These are phyloP conservation scores for Chaetoscypha palmicola DNA, from an alignment of 2,329 filamentous ascomycete species.

Conservation along the genomic window DNA sequence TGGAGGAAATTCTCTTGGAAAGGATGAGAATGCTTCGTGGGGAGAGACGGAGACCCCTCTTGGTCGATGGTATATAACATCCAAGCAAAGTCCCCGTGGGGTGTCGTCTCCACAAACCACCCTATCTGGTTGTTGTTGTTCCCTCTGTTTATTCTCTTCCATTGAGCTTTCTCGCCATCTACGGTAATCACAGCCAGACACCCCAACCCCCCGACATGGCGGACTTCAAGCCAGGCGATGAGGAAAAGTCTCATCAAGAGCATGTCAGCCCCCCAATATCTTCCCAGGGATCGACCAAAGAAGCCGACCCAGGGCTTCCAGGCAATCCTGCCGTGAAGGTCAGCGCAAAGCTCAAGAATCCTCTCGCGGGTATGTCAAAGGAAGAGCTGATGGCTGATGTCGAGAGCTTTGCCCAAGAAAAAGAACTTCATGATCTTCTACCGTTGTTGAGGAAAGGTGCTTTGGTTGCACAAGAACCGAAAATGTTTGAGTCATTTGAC, in stretches of 20 bases:
- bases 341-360: constrained; percentile 33
- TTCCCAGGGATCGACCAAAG: background rate
- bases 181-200: background rate
- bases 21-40: background rate
- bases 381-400: constrained; percentile 45
- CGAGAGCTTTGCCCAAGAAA: constrained; percentile 49
- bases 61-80: background rate
- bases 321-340: constrained; percentile 34
- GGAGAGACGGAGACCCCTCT: background rate
- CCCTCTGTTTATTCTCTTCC: background rate
- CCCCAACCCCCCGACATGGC: background rate
- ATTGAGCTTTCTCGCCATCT: too few relatives aligned
- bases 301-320: background rate
- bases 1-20: background rate
- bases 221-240: background rate
- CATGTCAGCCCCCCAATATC: constrained; percentile 27
- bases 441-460: constrained; percentile 25
- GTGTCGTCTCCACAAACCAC: too few relatives aligned
- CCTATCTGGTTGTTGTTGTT: background rate
- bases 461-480: constrained; percentile 34
- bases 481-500: constrained; percentile 10
- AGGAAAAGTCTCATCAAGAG: background rate
- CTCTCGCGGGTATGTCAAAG: constrained; percentile 46
- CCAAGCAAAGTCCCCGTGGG: background rate
- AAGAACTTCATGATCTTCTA: constrained; percentile 41